phyloP scores from a whole-genome alignment of 495 filamentous ascomycete genomes.

The Podospora tetraspora region DNA sequence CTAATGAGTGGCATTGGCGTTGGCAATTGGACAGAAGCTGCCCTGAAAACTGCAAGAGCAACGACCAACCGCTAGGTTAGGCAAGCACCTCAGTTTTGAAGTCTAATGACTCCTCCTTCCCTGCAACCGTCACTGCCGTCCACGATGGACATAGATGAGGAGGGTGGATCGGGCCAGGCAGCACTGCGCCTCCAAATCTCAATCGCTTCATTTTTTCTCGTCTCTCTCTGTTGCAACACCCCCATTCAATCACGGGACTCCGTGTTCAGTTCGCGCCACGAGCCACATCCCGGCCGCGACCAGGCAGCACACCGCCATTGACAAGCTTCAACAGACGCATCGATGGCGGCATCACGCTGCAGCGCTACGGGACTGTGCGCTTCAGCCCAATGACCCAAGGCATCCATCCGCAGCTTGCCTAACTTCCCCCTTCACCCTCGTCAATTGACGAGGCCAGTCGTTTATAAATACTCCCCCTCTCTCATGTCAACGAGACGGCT shows the following conservation, averaged over 20 bases:
- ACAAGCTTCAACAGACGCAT: neutral
- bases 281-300: neutral
- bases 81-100: neutral
- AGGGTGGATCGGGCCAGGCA: constrained; percentile 7
- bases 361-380: neutral
- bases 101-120: neutral
- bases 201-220: neutral
- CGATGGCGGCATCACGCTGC: neutral
- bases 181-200: constrained; percentile 4
- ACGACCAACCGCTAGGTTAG: neutral
- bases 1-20: neutral
- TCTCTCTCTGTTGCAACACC: neutral
- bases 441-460: neutral
- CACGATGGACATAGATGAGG: neutral
- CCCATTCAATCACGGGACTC: constrained; percentile 18
- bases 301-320: constrained; percentile 11
- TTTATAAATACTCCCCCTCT: constrained; percentile 1
- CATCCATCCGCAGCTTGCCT: neutral
- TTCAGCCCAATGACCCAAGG: neutral
- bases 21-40: neutral
- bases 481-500: neutral
- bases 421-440: neutral
- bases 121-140: neutral
- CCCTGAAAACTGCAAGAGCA: neutral
- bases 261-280: constrained; percentile 16